These are phyloP conservation scores for Trematosphaeria pertusa DNA, from an alignment of 2,329 filamentous ascomycete genomes.

Conservation along the genomic window DNA sequence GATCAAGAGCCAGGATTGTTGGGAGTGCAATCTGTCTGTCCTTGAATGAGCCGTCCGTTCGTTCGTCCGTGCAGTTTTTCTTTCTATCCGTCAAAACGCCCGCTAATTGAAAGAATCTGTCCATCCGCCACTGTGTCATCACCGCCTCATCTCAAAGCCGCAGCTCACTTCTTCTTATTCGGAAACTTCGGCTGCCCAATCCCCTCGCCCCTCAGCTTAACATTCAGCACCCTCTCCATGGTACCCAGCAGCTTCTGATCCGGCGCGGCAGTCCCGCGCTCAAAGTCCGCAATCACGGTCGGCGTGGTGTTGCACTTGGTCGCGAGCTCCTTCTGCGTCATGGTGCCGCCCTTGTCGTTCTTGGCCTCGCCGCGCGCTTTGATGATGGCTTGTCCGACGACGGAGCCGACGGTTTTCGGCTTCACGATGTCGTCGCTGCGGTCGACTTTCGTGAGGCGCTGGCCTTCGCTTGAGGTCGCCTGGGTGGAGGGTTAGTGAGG, in stretches of 20 bases:
- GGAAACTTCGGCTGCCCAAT: conserved; percentile 84
- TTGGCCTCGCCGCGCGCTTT: conserved; percentile 79
- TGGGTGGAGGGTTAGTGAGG: conserved; percentile 10
- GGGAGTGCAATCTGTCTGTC: too few species aligned
- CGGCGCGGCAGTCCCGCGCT: conserved; percentile 77
- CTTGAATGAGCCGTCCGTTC: too few species aligned
- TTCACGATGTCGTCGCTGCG: conserved; percentile 97
- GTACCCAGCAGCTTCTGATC: conserved; percentile 81
- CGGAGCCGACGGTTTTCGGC: conserved; percentile 81
- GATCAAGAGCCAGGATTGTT: too few species aligned
- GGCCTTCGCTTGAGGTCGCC: conserved; percentile 71
- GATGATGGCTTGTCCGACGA: conserved; percentile 83
- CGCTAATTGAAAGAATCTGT: too few species aligned
- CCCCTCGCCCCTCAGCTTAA: conserved; percentile 84
- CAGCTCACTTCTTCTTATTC: conserved; percentile 64
- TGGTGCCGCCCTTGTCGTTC: conserved; percentile 72
- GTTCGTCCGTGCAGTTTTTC: too few species aligned
- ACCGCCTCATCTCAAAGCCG: too few species aligned
- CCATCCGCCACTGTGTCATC: too few species aligned
- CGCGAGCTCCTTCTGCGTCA: conserved; percentile 90
- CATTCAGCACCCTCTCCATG: conserved; percentile 85
- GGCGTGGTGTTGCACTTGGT: conserved; percentile 89
- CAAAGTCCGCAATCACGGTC: conserved; percentile 81
- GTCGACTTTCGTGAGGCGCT: conserved; percentile 97
- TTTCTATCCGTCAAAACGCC: too few species aligned